Evolutionary conservation across 192 early-diverging fungal genomes (phyloP).

Genomic region (Umbelopsis sp.): DNA sequence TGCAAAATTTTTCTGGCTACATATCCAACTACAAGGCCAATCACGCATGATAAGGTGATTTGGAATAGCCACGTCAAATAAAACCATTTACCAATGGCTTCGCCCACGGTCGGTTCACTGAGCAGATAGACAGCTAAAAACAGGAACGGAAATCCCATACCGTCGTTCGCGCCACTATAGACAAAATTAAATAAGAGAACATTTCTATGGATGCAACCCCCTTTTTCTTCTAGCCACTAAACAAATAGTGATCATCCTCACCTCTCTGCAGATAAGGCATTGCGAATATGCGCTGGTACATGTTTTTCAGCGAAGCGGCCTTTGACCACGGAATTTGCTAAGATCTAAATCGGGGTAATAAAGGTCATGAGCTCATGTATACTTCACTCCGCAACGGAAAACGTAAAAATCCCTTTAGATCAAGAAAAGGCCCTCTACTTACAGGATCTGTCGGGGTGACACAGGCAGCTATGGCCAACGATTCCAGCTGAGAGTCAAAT

Average conservation of each 20-base stretch:
- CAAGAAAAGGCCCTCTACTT: conserved; percentile 21
- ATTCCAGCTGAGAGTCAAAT: conserved; percentile 56
- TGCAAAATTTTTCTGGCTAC: conserved; percentile 68
- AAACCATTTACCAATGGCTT: conserved; percentile 80
- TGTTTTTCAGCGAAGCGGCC: conserved; percentile 92
- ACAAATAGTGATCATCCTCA: conserved; percentile 16
- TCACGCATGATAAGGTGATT: conserved; percentile 66
- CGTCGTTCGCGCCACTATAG: conserved; percentile 84
- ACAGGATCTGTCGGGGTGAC: conserved; percentile 94
- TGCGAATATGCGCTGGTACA: conserved; percentile 74
- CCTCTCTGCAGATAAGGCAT: conserved; percentile 77
- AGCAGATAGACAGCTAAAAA: conserved; percentile 75
- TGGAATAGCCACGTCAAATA: conserved; percentile 79
- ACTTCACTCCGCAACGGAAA: not conserved
- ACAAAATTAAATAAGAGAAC: conserved; percentile 1
- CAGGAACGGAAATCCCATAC: conserved; percentile 85
- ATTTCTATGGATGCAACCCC: not conserved
- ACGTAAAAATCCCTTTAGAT: not conserved
- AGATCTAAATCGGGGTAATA: conserved; percentile 41
- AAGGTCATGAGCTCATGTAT: not conserved
- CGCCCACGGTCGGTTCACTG: conserved; percentile 51
- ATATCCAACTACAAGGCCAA: conserved; percentile 76
- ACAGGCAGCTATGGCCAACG: conserved; percentile 81
- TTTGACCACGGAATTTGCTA: conserved; percentile 93
- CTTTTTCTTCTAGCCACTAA: no score